A percentile compares a stretch with the other conserved stretches of the same genome.
These are phyloP conservation scores for Aureobasidium sp. DNA, from an alignment of 2,329 filamentous ascomycete genomes.

Conservation along the genomic window DNA sequence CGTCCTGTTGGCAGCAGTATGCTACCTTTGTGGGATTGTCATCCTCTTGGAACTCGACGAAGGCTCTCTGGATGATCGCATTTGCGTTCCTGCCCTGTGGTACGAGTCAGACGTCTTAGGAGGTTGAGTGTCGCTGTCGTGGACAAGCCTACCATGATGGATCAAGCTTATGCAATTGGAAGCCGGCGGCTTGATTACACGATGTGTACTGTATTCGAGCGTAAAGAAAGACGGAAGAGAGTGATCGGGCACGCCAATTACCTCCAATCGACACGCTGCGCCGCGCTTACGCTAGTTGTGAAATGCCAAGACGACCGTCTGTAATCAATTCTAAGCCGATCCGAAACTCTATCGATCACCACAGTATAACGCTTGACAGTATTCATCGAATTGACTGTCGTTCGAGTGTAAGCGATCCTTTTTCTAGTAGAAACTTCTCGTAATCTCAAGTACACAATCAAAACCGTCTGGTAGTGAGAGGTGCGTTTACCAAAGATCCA, in stretches of 20 bases:
- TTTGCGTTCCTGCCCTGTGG: slow-evolving; percentile 28
- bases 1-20: background rate
- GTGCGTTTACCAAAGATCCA: background rate
- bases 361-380: background rate
- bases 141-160: slow-evolving; percentile 3
- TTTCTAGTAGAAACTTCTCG: background rate
- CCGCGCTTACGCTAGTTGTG: background rate
- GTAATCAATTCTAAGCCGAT: slow-evolving; percentile 1
- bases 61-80: slow-evolving; percentile 35
- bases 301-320: background rate
- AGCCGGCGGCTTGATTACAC: background rate
- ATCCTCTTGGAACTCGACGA: slow-evolving; percentile 35
- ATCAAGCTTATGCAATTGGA: background rate
- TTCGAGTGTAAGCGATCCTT: background rate
- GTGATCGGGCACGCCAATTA: background rate
- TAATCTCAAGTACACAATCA: background rate
- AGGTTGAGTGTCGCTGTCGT: background rate
- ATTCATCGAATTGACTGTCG: too few species aligned
- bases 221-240: slow-evolving; percentile 5
- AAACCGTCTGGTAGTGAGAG: too few species aligned
- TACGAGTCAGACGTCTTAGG: background rate
- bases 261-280: background rate
- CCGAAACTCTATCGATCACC: background rate
- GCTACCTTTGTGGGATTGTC: slow-evolving; percentile 34
- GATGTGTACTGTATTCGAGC: slow-evolving; percentile 1